These are phyloP conservation scores for Lophiostoma macrostomum DNA, from an alignment of 495 filamentous ascomycete genomes.

Conservation along the genomic window DNA sequence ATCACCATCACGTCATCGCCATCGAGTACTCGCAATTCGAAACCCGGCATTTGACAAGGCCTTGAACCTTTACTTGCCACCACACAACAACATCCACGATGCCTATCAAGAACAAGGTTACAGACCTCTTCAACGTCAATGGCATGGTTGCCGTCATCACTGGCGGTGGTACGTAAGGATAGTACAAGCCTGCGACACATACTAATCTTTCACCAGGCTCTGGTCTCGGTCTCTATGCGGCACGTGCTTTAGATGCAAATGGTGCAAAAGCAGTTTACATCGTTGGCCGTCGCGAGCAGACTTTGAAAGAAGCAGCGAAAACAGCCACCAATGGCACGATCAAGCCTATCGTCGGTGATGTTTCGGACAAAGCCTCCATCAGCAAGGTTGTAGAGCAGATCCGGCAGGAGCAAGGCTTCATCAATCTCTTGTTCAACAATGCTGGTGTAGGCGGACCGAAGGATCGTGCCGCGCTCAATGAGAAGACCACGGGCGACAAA, in stretches of 20 bases:
- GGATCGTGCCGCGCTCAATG: too few relatives aligned
- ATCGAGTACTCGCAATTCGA: too few relatives aligned
- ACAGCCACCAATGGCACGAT: slow-evolving; percentile 37
- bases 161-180: slow-evolving; percentile 58
- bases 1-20: too few relatives aligned
- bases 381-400: slow-evolving; percentile 51
- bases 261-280: slow-evolving; percentile 74
- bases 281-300: slow-evolving; percentile 56
- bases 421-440: slow-evolving; percentile 67
- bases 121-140: slow-evolving; percentile 53
- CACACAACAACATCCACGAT: too few relatives aligned
- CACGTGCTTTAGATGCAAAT: slow-evolving; percentile 58
- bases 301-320: slow-evolving; percentile 47
- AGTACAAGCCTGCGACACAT: slow-evolving; percentile 43
- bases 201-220: slow-evolving; percentile 26
- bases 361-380: slow-evolving; percentile 62
- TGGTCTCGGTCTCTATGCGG: slow-evolving; percentile 65
- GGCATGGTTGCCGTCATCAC: slow-evolving; percentile 61
- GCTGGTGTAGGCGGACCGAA: slow-evolving; percentile 61
- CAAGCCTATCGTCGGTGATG: slow-evolving; percentile 60
- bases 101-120: too few relatives aligned
- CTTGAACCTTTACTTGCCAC: too few relatives aligned
- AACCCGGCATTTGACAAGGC: too few relatives aligned
- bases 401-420: slow-evolving; percentile 51
- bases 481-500: slow-evolving; percentile 30